Percentiles rank a stretch among this genome's conserved stretches.
phyloP scores from a whole-genome alignment of 2,329 filamentous ascomycete species.

The Mollisia scopiformis region DNA sequence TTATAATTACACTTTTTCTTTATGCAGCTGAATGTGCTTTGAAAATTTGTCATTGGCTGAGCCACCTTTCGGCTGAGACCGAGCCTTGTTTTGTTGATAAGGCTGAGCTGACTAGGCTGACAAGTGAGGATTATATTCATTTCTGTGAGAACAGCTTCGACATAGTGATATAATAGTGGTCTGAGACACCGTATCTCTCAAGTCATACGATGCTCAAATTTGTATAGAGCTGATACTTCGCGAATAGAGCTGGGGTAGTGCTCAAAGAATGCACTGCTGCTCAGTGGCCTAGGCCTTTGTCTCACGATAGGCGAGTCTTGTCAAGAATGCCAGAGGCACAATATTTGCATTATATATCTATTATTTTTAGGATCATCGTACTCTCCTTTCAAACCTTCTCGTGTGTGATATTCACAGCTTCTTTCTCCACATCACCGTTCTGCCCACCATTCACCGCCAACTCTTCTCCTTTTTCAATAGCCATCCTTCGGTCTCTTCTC shows the following conservation, averaged over 20 bases:
- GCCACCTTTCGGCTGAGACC: constrained; percentile 3
- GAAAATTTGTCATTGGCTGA: constrained; percentile 3
- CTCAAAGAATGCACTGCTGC: too few relatives aligned
- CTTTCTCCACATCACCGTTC: constrained; percentile 8
- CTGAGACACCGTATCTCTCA: too few relatives aligned
- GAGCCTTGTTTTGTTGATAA: constrained; percentile 1
- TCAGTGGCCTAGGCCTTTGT: too few relatives aligned
- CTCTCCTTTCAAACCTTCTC: neutral
- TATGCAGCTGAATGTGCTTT: constrained; percentile 2
- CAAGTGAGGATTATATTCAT: neutral
- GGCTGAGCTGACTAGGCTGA: constrained; percentile 10
- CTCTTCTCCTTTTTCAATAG: constrained; percentile 6
- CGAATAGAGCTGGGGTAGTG: too few relatives aligned
- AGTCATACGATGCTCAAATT: too few relatives aligned
- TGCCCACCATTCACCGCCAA: neutral
- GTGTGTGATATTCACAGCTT: neutral
- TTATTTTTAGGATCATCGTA: neutral
- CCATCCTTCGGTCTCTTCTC: constrained; percentile 10
- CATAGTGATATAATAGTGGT: neutral
- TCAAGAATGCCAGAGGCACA: neutral
- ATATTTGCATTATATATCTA: too few relatives aligned
- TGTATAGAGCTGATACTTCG: too few relatives aligned
- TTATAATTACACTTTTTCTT: neutral
- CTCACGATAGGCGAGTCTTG: neutral
- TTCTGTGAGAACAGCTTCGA: too few relatives aligned